Percentiles rank a stretch among this genome's conserved stretches.
These are phyloP conservation scores for Penicillium longicatenatum DNA, from an alignment of 495 filamentous ascomycete species.

Conservation along the genomic window DNA sequence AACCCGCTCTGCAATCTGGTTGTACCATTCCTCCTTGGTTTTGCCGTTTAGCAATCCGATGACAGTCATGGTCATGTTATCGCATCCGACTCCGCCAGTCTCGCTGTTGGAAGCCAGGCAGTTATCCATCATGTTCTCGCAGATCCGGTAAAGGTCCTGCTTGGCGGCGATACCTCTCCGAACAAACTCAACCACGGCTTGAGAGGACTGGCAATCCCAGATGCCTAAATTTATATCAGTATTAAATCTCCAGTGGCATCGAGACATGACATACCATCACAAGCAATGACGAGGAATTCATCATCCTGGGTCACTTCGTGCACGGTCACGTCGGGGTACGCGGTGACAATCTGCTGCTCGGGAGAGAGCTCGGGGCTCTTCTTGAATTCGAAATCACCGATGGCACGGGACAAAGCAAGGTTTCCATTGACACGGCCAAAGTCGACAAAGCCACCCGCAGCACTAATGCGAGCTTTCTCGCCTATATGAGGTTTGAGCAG, in stretches of 20 bases:
- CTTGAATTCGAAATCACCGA: conserved; percentile 99
- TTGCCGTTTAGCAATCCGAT: conserved; percentile 86
- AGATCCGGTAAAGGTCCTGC: conserved; percentile 89
- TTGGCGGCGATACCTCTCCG: conserved; percentile 92
- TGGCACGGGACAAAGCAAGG: conserved; percentile 93
- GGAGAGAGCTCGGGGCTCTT: conserved; percentile 95
- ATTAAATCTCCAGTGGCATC: neutral
- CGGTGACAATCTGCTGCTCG: conserved; percentile 97
- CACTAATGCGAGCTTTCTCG: conserved; percentile 94
- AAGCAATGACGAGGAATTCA: conserved; percentile 95
- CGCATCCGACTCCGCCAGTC: conserved; percentile 95
- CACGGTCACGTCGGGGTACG: conserved; percentile 87
- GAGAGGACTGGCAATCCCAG: conserved; percentile 98
- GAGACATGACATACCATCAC: conserved; percentile 72
- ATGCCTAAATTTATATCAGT: conserved; percentile 68
- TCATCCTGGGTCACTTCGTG: conserved; percentile 92
- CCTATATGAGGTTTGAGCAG: conserved; percentile 49
- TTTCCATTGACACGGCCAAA: conserved; percentile 99
- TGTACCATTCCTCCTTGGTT: conserved; percentile 97
- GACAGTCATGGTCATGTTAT: conserved; percentile 99
- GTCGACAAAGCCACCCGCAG: conserved; percentile 96
- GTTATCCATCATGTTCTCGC: conserved; percentile 99
- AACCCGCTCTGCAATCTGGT: conserved; percentile 89
- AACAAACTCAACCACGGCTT: conserved; percentile 96
- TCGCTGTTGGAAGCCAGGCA: conserved; percentile 96